phyloP scores from a whole-genome alignment of 1,284 basidiomycete species.

The Violaceomyces palustris region DNA sequence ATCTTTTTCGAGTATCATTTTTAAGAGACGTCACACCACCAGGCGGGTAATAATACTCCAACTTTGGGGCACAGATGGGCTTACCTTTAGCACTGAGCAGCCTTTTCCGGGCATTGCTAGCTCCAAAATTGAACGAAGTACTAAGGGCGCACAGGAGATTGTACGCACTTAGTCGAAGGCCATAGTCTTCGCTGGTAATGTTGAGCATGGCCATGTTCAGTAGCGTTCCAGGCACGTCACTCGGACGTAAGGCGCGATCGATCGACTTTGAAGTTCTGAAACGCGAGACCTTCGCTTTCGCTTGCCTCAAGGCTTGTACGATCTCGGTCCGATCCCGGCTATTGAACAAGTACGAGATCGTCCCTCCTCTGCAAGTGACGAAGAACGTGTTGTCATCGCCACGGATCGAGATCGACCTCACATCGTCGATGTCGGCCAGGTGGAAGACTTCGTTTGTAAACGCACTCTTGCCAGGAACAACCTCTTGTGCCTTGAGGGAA shows the following conservation, averaged over 20 bases:
- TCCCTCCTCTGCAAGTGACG: constrained; percentile 41
- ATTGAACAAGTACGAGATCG: constrained; percentile 45
- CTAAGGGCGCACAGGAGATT: constrained; percentile 48
- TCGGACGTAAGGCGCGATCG: constrained; percentile 39
- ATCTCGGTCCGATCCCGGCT: constrained; percentile 40
- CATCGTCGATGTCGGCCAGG: constrained; percentile 47
- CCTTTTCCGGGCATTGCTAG: constrained; percentile 37
- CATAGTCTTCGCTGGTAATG: constrained; percentile 38
- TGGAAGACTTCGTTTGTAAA: constrained; percentile 45
- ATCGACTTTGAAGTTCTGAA: constrained; percentile 30
- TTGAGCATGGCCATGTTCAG: constrained; percentile 52
- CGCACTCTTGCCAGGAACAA: constrained; percentile 18
- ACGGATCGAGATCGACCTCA: constrained; percentile 41
- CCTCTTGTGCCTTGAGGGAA: constrained; percentile 37
- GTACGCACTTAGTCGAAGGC: constrained; percentile 41
- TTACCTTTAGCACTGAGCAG: constrained; percentile 34
- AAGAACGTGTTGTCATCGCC: constrained; percentile 50
- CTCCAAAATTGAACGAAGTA: constrained; percentile 47
- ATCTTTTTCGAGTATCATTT: no score
- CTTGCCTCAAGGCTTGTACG: constrained; percentile 44
- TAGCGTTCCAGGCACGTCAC: constrained; percentile 46
- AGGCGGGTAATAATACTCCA: no score
- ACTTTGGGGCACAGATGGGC: no score
- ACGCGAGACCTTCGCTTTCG: constrained; percentile 40
- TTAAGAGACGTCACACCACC: no score